phyloP scores from a whole-genome alignment of 2,329 filamentous ascomycete species.

The Aciculosporium take region DNA sequence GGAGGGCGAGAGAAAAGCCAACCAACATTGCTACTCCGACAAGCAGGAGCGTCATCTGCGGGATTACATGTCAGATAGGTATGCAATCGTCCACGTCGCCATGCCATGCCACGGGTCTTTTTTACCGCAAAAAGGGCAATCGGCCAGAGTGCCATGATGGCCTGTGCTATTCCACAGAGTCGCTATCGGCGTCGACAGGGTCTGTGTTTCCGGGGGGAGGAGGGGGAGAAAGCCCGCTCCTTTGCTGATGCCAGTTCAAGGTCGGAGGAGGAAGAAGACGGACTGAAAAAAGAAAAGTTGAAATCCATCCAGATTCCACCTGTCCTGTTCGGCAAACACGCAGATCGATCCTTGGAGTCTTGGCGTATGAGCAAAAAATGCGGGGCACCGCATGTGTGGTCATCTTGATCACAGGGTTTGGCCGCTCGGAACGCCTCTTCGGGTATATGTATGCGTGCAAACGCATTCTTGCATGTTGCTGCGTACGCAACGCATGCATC shows the following conservation, averaged over 20 bases:
- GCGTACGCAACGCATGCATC: too few species aligned
- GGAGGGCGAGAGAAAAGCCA: background rate
- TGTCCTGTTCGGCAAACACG: background rate
- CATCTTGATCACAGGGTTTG: too few species aligned
- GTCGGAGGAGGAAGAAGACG: too few species aligned
- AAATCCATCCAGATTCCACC: background rate
- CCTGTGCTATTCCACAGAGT: too few species aligned
- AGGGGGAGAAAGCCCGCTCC: too few species aligned
- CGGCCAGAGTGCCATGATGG: constrained; percentile 1
- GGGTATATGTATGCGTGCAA: too few species aligned
- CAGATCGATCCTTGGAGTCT: too few species aligned
- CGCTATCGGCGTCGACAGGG: too few species aligned
- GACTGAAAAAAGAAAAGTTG: background rate
- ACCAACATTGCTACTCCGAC: constrained; percentile 1
- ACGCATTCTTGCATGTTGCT: too few species aligned
- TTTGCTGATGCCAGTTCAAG: too few species aligned
- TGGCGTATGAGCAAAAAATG: background rate
- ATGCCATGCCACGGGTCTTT: background rate
- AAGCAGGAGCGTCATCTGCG: background rate
- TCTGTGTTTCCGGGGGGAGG: too few species aligned
- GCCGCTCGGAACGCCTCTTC: too few species aligned
- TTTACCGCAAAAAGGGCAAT: background rate
- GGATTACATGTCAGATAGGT: background rate
- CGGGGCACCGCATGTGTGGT: background rate
- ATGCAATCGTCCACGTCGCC: background rate